phyloP scores from a whole-genome alignment of 495 filamentous ascomycete genomes.

The Zalerion maritima region DNA sequence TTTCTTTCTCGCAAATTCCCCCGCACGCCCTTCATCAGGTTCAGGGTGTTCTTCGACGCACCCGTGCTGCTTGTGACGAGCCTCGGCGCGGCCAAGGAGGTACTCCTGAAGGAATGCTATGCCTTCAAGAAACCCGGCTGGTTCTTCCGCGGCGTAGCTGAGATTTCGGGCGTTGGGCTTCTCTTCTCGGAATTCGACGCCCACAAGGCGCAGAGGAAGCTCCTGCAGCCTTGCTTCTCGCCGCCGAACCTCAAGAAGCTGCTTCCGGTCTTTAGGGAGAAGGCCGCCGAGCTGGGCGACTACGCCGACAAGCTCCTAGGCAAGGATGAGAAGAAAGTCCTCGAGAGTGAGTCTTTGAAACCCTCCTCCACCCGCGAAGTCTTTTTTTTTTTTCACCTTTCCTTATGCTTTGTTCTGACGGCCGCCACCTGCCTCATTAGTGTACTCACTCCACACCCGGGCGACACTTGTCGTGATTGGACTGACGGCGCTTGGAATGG shows the following conservation, averaged over 20 bases:
- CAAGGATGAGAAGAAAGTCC: constrained; percentile 2
- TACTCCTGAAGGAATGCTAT: constrained; percentile 21
- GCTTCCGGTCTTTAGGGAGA: constrained; percentile 11
- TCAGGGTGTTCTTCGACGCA: constrained; percentile 11
- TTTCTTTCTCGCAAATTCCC: constrained; percentile 19
- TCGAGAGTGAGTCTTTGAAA: constrained; percentile 15
- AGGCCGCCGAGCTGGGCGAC: constrained; percentile 5
- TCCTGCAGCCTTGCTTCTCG: constrained; percentile 11
- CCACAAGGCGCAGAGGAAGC: constrained; percentile 16
- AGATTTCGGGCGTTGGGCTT: constrained; percentile 18
- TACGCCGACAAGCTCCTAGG: constrained; percentile 2
- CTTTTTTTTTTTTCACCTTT: not conserved
- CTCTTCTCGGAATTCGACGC: constrained; percentile 18
- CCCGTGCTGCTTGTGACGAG: constrained; percentile 21
- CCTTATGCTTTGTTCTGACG: not conserved
- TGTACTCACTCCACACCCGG: constrained; percentile 7
- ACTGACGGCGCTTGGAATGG: constrained; percentile 47
- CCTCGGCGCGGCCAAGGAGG: constrained; percentile 17
- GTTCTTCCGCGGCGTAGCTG: constrained; percentile 14
- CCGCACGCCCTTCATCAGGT: constrained; percentile 22
- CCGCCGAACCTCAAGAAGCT: constrained; percentile 11
- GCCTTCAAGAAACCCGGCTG: constrained; percentile 21
- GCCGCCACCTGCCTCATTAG: not conserved
- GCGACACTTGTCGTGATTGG: constrained; percentile 59
- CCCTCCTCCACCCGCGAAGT: too few relatives aligned